Percentiles rank a stretch among this genome's conserved stretches.
These are phyloP conservation scores for Trichopus zeylanicus DNA, from an alignment of 116 monocot genomes.

Conservation along the genomic window DNA sequence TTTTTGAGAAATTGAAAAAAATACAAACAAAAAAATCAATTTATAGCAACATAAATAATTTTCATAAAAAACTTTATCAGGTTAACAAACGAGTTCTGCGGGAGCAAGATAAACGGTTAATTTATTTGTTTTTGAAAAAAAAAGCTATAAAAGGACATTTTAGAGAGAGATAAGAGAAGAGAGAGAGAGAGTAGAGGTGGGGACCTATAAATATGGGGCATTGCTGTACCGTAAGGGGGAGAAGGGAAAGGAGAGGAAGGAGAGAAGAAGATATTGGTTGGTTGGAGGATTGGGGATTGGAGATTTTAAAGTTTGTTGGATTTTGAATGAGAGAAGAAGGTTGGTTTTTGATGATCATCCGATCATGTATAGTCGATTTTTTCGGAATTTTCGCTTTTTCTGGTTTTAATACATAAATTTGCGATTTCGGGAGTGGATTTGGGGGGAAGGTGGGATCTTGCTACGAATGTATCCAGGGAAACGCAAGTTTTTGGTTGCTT, in stretches of 20 bases:
- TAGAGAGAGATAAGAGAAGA: neutral
- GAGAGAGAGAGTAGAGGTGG: neutral
- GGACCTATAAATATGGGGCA: neutral
- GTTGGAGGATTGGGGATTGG: neutral
- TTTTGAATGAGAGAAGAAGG: neutral
- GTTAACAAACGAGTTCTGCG: too few species aligned
- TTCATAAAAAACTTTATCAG: too few species aligned
- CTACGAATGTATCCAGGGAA: neutral
- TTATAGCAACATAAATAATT: too few species aligned
- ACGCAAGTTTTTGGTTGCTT: neutral
- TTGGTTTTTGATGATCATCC: neutral
- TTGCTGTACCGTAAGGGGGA: neutral
- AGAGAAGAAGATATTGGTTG: neutral
- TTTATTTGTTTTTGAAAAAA: too few species aligned
- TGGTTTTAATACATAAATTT: neutral
- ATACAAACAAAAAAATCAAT: too few species aligned
- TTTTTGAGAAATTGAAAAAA: too few species aligned
- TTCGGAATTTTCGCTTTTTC: neutral
- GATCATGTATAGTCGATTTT: neutral
- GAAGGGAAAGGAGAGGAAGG: neutral
- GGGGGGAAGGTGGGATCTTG: neutral
- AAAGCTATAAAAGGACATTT: neutral
- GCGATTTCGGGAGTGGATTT: neutral
- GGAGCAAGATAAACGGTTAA: too few species aligned
- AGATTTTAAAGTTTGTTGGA: neutral